Conservation (phyloP, 1,284 basidiomycete genomes). For the Tilletia horrida region DNA sequence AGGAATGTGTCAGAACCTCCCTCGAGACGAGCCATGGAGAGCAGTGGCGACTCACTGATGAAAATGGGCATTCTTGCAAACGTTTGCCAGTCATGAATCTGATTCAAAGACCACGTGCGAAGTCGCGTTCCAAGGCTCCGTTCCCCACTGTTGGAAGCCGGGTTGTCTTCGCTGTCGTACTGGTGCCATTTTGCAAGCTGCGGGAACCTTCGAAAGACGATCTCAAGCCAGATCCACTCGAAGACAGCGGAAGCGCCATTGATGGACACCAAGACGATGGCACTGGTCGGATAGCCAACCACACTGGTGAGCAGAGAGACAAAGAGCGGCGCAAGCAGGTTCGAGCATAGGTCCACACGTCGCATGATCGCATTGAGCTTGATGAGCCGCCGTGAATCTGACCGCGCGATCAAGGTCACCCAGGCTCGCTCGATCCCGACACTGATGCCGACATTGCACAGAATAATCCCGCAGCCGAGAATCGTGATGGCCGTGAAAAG, state of each 20-base stretch:
- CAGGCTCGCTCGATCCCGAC: conserved; percentile 65
- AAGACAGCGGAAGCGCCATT: conserved; percentile 33
- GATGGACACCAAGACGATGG: conserved; percentile 35
- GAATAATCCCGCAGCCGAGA: conserved; percentile 53
- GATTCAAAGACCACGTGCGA: conserved; percentile 17
- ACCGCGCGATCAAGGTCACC: conserved; percentile 58
- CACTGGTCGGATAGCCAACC: conserved; percentile 30
- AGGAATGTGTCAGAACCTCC: background rate
- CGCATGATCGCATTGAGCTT: conserved; percentile 55
- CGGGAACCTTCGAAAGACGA: conserved; percentile 38
- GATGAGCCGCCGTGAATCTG: conserved; percentile 35
- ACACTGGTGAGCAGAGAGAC: conserved; percentile 60
- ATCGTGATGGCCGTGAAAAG: conserved; percentile 58
- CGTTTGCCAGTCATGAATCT: conserved; percentile 58
- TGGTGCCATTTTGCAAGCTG: conserved; percentile 30
- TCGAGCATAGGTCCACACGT: conserved; percentile 62
- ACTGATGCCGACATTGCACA: conserved; percentile 60
- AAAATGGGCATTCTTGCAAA: conserved; percentile 60
- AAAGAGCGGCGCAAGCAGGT: conserved; percentile 63
- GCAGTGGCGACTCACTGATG: conserved; percentile 36
- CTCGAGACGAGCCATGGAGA: background rate
- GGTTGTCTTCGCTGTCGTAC: conserved; percentile 18
- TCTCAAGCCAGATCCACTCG: conserved; percentile 37
- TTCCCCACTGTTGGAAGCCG: too few species aligned
- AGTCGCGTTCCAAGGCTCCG: background rate